Evolutionary conservation across 2,329 filamentous ascomycete genomes (phyloP), one percentile per base, ranked within the genome.

Genomic region (Monilinia aucupariae): DNA sequence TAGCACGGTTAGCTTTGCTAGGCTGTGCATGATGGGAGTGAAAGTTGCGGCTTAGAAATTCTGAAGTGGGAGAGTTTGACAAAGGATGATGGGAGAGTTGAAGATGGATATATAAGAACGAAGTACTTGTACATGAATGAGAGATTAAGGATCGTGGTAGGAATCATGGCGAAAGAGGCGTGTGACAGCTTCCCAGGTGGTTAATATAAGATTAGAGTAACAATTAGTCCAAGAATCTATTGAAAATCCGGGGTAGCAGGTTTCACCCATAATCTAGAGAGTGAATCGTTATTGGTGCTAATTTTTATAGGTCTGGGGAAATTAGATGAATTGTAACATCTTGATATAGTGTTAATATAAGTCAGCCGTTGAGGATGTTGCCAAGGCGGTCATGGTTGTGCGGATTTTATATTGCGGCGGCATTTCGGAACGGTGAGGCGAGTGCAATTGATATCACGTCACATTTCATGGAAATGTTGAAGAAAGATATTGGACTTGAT

Each of bases 351-450:
- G 1, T n/a, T 48, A 37, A 20, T 37, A 32, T 55, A 45, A 13
- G 15, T 20, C 22, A 25, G 3, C 12, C 43, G 59, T 25, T 15
- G n/a, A 37, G 15, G 25, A 47, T 41, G 12, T 22, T 27, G 59
- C 51, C 51, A 62, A 62, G 59, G 32, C 32, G 51, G 51, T 30
- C 22, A 49, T 39, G 30, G 20, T 49, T 27, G 27, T 56, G 37
- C 32, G 3, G 25, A 8, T 51, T 30, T 48, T 22, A 56, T 56
- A 54, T 62, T 56, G 3, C 34, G 43, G 22, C 48, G 39, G 59
- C 7, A 56, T 56, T 39, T 53, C 48, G 58, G 58, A 53, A 61
- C 37, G 58, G 22, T 12, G 48, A 41, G 25, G 48, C 58, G 58
- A 30, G n/a, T 61, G 13, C 10, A 8, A 43, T 32, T 32, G 25